Evolutionary conservation across 768 basidiomycete genomes (phyloP), one percentile per base, ranked within the genome.

Genomic region (Panaeolus papilionaceus): DNA sequence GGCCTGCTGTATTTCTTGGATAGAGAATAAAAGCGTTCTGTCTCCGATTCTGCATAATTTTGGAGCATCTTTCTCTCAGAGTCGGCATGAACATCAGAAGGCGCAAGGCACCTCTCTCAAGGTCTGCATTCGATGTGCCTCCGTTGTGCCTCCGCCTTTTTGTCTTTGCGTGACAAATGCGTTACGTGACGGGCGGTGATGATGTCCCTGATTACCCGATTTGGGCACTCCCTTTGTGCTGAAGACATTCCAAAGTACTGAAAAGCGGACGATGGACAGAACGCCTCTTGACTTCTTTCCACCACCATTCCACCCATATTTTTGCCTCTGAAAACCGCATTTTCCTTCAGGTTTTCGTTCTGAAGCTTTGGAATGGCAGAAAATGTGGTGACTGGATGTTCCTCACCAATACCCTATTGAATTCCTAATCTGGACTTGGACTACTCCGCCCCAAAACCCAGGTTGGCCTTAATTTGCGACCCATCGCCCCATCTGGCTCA

Each of bases 191-290:
- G 20, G 10, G 7, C 10, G 10, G 49, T 51, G 23, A 16, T 58
- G 54, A 58, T 58, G 54, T 33, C 28, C 54, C 54, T 58, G 9
- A 28, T 58, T 33, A 9, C 11, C 54, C 28, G 6, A 4, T 33
- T 58, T 58, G 54, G 54, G 28, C 20, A 58, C 54, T 58, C 54
- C 54, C 54, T 58, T 58, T 58, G 54, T 58, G 54, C 54, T 33
- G 4, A 18, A 16, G 33, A 28, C 54, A n/a, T 33, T 58, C 3
- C 14, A 58, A 16, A 28, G n/a, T 16, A 33, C 12, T 33, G 10
- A 33, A 58, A 58, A 58, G 28, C 54, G 12, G 26, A 12, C 47
- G 47, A 58, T 33, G 54, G 28, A 58, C 14, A 33, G 3, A 58
- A 28, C 26, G 16, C 11, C 54, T 58, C 28, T 58, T 58, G 26